Base-by-base conservation (phyloP, 2,329 filamentous ascomycete species). In the Stachybotrys echinatus region DNA sequence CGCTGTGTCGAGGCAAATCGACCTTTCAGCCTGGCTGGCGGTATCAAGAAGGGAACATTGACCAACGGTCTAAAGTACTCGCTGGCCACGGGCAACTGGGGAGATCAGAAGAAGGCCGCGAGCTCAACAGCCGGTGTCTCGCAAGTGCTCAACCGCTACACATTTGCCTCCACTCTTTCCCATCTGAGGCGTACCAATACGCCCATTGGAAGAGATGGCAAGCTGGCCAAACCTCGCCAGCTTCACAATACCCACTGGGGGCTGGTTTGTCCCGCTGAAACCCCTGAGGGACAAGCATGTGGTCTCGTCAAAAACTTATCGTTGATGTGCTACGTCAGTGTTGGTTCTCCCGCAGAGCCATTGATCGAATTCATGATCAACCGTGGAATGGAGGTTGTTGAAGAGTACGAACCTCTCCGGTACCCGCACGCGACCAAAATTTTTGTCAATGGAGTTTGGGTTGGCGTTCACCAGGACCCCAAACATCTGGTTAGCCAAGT, bases 211-310 rank as follows among this genome's bases (percentile, higher is more conserved):
- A 84, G 95, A 74, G 95, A 99, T 70, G 95, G 94, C 58, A 99
- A 99, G 71, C 88, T 99, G 58, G 95, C 95, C 39, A 99, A 99
- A 70, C 94, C 94, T 38, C 88, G 94, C 52, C 95, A 99, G 72
- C 80, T 99, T 55, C 94, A 99, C 76, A 97, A 97, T 70, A 97
- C 92, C 6, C 94, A 99, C 66, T 99, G 94, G 94, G 94, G 94
- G 55, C 75, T 97, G 60, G 92, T 99, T 18, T 99, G 94, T 68
- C 94, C 94, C 23, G 92, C 94, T 23, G 94, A 99, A 68, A 99
- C 94, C 17, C 94, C 94, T 21, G 94, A 99, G 80, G 94, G 94
- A 55, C 94, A 99, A 69, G 94, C 94, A 70, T 99, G 94, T 74
- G 94, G 94, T 73, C 76, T 99, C 56, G 94, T 99, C 70, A 99